Percentiles rank a stretch among this genome's conserved stretches.
Conservation (phyloP, 495 filamentous ascomycete genomes). For the Pyrenula aspistea region DNA sequence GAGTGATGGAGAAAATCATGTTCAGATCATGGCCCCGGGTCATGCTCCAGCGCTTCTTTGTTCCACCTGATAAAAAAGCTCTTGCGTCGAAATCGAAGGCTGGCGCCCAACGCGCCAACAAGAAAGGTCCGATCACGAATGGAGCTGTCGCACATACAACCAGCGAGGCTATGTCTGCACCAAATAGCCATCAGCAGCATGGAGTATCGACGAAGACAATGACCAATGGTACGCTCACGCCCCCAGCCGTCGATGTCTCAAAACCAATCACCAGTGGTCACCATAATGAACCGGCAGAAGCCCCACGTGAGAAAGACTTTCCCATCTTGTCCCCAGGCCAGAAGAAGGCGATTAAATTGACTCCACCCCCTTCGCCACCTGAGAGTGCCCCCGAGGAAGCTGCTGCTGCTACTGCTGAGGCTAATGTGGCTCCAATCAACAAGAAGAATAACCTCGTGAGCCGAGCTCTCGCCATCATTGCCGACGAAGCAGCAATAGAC, state of each 20-base stretch:
- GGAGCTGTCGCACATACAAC: not conserved
- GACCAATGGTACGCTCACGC: not conserved
- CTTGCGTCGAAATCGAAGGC: not conserved
- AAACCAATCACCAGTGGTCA: not conserved
- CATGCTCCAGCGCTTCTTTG: constrained; percentile 25
- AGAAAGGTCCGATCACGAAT: not conserved
- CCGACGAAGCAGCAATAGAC: constrained; percentile 23
- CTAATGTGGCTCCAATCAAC: not conserved
- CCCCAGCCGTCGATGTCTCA: not conserved
- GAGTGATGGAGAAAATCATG: constrained; percentile 19
- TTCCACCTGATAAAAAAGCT: constrained; percentile 7
- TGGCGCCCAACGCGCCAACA: not conserved
- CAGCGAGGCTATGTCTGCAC: not conserved
- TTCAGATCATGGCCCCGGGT: constrained; percentile 21
- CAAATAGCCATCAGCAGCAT: not conserved
- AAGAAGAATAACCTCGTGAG: not conserved
- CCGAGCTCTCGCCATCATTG: constrained; percentile 1
- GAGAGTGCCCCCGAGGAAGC: not conserved
- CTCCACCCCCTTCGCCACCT: not conserved
- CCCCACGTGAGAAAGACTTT: not conserved
- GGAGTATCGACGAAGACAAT: not conserved
- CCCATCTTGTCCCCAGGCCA: not conserved
- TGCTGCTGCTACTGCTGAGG: not conserved
- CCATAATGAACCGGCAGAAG: not conserved
- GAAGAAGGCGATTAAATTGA: not conserved